Conservation (phyloP, 2,329 filamentous ascomycete species). For the Fusarium aywerte region DNA sequence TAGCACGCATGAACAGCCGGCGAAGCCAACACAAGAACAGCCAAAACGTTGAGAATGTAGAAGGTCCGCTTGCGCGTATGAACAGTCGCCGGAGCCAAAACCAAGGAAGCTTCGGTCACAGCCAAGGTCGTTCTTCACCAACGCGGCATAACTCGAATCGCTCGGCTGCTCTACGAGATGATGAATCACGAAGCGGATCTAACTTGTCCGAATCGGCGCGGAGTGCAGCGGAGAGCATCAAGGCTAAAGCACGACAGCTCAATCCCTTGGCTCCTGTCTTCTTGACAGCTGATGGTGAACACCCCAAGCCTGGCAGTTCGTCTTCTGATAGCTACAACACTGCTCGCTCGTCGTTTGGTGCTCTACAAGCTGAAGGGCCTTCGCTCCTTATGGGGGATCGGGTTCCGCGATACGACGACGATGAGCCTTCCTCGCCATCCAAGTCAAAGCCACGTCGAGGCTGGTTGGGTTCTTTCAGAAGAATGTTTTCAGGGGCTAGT, state of each 20-base stretch:
- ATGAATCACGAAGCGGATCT: slow-evolving; percentile 65
- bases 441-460: slow-evolving; percentile 66
- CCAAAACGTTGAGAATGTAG: slow-evolving; percentile 59
- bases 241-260: slow-evolving; percentile 51
- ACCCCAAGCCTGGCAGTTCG: slow-evolving; percentile 54
- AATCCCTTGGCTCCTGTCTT: slow-evolving; percentile 48
- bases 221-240: slow-evolving; percentile 57
- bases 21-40: slow-evolving; percentile 27
- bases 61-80: slow-evolving; percentile 61
- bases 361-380: slow-evolving; percentile 65
- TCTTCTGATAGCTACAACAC: slow-evolving; percentile 63
- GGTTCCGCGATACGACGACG: slow-evolving; percentile 49
- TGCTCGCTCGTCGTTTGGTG: slow-evolving; percentile 63
- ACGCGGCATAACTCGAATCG: slow-evolving; percentile 53
- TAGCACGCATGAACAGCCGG: slow-evolving; percentile 56
- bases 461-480: slow-evolving; percentile 75
- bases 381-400: slow-evolving; percentile 55
- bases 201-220: slow-evolving; percentile 66
- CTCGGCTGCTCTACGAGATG: slow-evolving; percentile 53
- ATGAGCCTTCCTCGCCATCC: slow-evolving; percentile 64
- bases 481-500: slow-evolving; percentile 66
- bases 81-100: slow-evolving; percentile 45
- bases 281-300: slow-evolving; percentile 43
- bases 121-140: slow-evolving; percentile 53
- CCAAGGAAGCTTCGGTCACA: slow-evolving; percentile 18